Base-by-base conservation (phyloP, 2,329 filamentous ascomycete genomes). In the Thelonectria discophora region DNA sequence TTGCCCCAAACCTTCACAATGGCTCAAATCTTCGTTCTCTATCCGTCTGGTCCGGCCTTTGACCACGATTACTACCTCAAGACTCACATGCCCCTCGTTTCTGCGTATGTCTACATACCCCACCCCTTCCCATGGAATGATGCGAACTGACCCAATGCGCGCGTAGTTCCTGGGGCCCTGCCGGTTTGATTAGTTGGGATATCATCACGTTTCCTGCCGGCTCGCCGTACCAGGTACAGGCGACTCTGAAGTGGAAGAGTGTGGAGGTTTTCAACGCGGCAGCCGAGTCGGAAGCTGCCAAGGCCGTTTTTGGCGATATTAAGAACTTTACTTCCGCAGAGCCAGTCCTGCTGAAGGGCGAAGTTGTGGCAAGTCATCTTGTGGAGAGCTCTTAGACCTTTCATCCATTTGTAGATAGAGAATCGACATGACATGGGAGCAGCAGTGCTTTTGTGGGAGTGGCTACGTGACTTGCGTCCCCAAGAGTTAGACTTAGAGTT, bases 41-140 rank as follows among this genome's bases (percentile, higher is more conserved):
- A 73, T 12, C 70, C 70, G 1, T 71, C 70, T 27, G 70, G 70
- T 51, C 62, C 62, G 13, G 52, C 66, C 15, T 73, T 73, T 43
- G 67, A 73, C 63, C 55, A 66, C 39, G 62, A 71, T 17, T 73
- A 73, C 45, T 73, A 73, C 48, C 27, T 72, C 8, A 62, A 67
- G 46, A 70, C 54, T 30, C 70, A 73, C 42, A 72, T 73, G 70
- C 68, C 70, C 52, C 65, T 73, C 11, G 68, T 67, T 9, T 32
- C 54, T 24, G 43, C 60, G 70, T 72, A 55, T 55, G 69, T 68
- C 17, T 21, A 12, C 12, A 37, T 11, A 37, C 34, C 7, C 15
- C 10, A 3, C 27, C 27, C 27, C 27, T 9, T 30, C 27, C 15
- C 15, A 15, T 37, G 34, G 34, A 37, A 34, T 24, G 21, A 3